Conservation (phyloP, 352 stramenopile species). For the Phytophthora podocarpi region DNA sequence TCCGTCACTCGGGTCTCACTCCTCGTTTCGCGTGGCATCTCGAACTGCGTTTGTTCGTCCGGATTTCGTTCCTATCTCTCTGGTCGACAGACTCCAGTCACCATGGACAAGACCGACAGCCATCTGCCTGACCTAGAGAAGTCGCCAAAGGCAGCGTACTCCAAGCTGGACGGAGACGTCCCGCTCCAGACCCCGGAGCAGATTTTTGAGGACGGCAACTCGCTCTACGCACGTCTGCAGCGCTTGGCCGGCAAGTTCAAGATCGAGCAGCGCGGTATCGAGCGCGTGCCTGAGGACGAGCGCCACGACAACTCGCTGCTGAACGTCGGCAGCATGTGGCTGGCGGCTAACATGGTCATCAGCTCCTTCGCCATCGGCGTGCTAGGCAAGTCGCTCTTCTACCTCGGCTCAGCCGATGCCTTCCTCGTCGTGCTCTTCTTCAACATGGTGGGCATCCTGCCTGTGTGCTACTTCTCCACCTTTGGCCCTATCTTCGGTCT, state of each 20-base stretch:
- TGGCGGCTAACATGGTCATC: constrained; percentile 57
- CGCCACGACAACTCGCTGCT: constrained; percentile 45
- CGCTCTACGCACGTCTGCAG: constrained; percentile 30
- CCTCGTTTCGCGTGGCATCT: constrained; percentile 22
- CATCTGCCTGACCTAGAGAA: constrained; percentile 16
- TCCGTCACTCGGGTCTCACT: constrained; percentile 18
- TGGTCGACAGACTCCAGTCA: neutral
- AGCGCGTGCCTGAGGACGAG: constrained; percentile 53
- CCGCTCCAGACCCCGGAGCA: constrained; percentile 16
- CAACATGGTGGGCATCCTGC: constrained; percentile 51
- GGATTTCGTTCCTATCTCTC: too few species aligned
- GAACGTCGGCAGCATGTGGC: constrained; percentile 53
- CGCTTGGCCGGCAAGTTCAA: constrained; percentile 39
- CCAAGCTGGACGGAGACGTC: constrained; percentile 32
- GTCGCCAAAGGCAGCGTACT: constrained; percentile 24
- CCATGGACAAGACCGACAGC: constrained; percentile 33
- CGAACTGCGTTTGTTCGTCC: constrained; percentile 5
- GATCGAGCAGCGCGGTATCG: constrained; percentile 53
- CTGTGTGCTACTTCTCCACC: constrained; percentile 50
- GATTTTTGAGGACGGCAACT: constrained; percentile 21
- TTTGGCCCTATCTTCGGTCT: constrained; percentile 50
- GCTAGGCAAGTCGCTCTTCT: constrained; percentile 54
- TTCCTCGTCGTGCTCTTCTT: constrained; percentile 50
- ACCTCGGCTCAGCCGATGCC: constrained; percentile 43
- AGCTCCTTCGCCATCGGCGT: constrained; percentile 48